Base-by-base conservation (phyloP, 371 early-diverging fungal genomes). In the Blastocladiella emersonii region DNA sequence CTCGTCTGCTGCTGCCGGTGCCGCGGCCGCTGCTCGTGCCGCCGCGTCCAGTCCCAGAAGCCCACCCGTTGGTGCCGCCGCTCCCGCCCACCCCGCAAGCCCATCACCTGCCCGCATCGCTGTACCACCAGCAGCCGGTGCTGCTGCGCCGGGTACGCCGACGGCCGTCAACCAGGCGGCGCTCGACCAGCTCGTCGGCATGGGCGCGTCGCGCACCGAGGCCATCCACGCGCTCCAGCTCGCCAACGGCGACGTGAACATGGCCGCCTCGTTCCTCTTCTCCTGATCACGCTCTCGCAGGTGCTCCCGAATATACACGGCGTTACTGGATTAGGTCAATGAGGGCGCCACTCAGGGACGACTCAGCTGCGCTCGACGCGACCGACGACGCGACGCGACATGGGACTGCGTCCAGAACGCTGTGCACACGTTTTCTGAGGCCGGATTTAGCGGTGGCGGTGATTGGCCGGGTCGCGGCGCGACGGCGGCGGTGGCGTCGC, bases 191-290 rank as follows among this genome's bases (percentile, higher is more conserved):
- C 66, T 88, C 49, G 78, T 80, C 70, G 78, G 75, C 56, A 64
- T 90, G 51, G 89, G 91, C 10, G 78, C 77, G 34, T 67, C 78
- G 4, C 71, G 84, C 41, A 77, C 81, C 48, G 81, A 90, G 67
- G 94, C 91, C 2, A 82, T 94, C 56, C 70, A 77, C 48, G 87
- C 90, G 30, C 73, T 96, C 60, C 87, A 91, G 53, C 85, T 83
- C 39, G 79, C 89, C 30, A 81, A 80, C 25, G 96, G 96, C 7
- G 84, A 94, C 68, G 79, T 82, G 10, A 93, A 94, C 63, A 56
- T 89, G 43, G 96, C 96, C 7, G 94, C 92, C 4, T 83, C 84
- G 62, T 72, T 90, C 56, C 71, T 88, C 56, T 88, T 90, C 63
- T 53, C 62, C 36, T 72, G 67, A 64, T n/a, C n/a, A n/a, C n/a